Conservation (phyloP, 768 basidiomycete genomes). For the Crepidotus variabilis region DNA sequence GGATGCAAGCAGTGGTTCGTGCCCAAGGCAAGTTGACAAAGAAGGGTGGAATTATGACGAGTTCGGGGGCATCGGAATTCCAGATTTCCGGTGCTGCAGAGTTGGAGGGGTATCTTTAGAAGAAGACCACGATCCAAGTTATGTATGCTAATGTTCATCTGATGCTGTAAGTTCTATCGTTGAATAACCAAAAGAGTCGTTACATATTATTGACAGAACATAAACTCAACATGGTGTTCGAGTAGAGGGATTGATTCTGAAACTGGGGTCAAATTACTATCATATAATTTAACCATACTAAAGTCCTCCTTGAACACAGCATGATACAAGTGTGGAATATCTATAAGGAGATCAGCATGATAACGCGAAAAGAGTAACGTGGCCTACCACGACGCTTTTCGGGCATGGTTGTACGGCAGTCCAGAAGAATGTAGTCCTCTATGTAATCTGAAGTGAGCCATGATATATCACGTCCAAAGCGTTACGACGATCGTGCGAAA, state of each 20-base stretch:
- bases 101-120: slow-evolving; percentile 46
- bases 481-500: too few relatives aligned
- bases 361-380: background rate
- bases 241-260: background rate
- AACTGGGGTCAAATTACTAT: background rate
- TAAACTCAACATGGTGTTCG: background rate
- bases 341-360: background rate
- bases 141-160: too few relatives aligned
- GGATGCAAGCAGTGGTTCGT: slow-evolving; percentile 86
- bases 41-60: slow-evolving; percentile 72
- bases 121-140: too few relatives aligned
- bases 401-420: slow-evolving; percentile 10
- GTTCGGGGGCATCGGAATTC: slow-evolving; percentile 69
- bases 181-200: too few relatives aligned
- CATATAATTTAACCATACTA: background rate
- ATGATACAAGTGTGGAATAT: slow-evolving; percentile 3
- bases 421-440: slow-evolving; percentile 13
- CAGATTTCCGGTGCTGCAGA: slow-evolving; percentile 65
- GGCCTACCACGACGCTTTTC: background rate
- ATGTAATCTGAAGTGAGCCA: slow-evolving; percentile 8
- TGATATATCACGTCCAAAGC: background rate
- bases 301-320: background rate
- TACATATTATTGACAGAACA: too few relatives aligned
- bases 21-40: slow-evolving; percentile 78
- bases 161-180: too few relatives aligned